These are phyloP conservation scores for Centella asiatica DNA, from an alignment of 129 eudicot species.

Conservation along the genomic window DNA sequence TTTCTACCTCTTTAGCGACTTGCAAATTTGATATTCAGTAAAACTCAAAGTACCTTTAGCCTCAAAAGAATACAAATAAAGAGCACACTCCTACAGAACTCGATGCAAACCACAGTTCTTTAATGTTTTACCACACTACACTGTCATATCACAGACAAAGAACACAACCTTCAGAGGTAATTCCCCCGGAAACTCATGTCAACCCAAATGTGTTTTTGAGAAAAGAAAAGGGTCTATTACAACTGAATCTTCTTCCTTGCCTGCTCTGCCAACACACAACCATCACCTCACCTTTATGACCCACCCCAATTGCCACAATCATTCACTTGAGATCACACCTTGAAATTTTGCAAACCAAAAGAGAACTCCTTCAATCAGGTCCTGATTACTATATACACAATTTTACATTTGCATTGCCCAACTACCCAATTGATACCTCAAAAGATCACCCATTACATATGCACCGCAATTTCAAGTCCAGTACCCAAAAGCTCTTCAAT, in stretches of 20 bases:
- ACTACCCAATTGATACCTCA: background rate
- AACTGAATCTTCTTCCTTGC: conserved; percentile 14
- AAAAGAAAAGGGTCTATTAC: conserved; percentile 9
- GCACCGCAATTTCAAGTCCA: background rate
- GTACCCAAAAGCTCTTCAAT: conserved; percentile 6
- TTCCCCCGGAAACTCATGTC: conserved; percentile 5
- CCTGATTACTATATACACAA: conserved; percentile 19
- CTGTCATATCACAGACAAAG: background rate
- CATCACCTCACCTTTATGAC: conserved; percentile 15
- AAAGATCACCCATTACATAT: background rate
- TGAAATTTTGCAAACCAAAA: background rate
- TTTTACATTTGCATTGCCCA: conserved; percentile 20
- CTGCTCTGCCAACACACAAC: conserved; percentile 9
- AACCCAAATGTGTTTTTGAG: conserved; percentile 13
- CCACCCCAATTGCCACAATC: conserved; percentile 1
- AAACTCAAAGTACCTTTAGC: conserved; percentile 18
- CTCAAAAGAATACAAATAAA: conserved; percentile 12
- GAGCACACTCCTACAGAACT: background rate
- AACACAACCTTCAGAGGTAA: background rate
- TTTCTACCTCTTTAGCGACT: conserved; percentile 13
- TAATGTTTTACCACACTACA: background rate
- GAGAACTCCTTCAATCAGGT: background rate
- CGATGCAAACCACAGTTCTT: background rate
- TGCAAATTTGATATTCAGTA: conserved; percentile 16
- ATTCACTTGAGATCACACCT: conserved; percentile 1